Conservation (phyloP, 163 green algal species). For the Chlamydomonas reinhardtii region DNA sequence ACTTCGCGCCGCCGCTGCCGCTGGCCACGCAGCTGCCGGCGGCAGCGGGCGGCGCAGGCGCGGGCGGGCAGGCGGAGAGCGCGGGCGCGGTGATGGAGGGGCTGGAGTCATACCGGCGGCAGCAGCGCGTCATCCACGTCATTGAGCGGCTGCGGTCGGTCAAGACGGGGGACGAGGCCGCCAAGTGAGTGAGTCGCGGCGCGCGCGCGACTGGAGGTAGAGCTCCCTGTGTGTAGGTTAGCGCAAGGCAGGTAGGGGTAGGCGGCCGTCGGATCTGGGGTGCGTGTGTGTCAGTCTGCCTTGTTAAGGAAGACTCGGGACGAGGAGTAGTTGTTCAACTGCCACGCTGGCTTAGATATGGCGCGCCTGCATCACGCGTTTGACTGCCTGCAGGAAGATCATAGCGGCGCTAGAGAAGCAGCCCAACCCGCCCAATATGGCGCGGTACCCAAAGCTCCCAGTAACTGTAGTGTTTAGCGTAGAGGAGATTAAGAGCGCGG, state of each 20-base stretch:
- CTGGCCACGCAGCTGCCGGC: conserved; percentile 44
- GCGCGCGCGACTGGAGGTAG: neutral
- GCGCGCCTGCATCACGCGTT: too few relatives aligned
- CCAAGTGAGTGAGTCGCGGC: conserved; percentile 59
- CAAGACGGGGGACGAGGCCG: conserved; percentile 53
- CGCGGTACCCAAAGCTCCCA: conserved; percentile 33
- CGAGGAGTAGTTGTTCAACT: too few relatives aligned
- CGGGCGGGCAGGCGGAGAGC: neutral
- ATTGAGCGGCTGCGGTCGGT: conserved; percentile 48
- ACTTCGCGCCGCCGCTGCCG: conserved; percentile 70
- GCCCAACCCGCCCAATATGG: conserved; percentile 41
- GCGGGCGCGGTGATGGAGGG: conserved; percentile 40
- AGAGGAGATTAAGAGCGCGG: conserved; percentile 33
- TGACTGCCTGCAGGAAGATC: conserved; percentile 22
- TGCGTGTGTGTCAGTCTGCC: too few relatives aligned
- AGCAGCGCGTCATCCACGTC: conserved; percentile 59
- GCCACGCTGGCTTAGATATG: too few relatives aligned
- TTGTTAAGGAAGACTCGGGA: too few relatives aligned
- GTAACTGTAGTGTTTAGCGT: neutral
- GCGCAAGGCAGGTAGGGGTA: too few relatives aligned
- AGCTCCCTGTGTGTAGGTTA: too few relatives aligned
- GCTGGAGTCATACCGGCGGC: conserved; percentile 53
- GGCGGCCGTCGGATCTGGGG: too few relatives aligned
- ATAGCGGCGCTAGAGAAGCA: conserved; percentile 11
- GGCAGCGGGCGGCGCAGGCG: neutral